Evolutionary conservation across 352 stramenopile genomes (phyloP).

Genomic region (Phytopythium boreale): DNA sequence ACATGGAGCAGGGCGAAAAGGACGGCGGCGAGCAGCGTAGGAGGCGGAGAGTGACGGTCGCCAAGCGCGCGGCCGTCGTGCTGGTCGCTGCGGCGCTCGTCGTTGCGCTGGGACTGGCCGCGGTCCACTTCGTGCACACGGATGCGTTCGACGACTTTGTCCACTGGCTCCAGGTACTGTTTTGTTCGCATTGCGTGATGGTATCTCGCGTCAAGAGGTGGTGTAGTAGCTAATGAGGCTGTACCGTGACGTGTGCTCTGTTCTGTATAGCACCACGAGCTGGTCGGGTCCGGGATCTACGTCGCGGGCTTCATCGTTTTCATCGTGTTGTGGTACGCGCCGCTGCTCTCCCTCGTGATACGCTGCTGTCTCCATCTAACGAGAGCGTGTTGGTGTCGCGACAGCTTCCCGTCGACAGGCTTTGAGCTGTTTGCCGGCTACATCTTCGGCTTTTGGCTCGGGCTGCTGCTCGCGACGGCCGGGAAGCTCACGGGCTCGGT

Average conservation of each 20-base stretch:
- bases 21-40: neutral
- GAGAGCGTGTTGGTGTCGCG: neutral
- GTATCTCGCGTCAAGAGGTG: too few species aligned
- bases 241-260: too few species aligned
- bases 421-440: slow-evolving; percentile 80
- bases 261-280: slow-evolving; percentile 22
- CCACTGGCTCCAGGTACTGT: slow-evolving; percentile 49
- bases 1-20: neutral
- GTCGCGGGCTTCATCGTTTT: slow-evolving; percentile 40
- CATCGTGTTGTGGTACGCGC: slow-evolving; percentile 43
- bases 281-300: slow-evolving; percentile 42
- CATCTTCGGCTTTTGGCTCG: slow-evolving; percentile 77
- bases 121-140: slow-evolving; percentile 38
- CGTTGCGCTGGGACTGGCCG: slow-evolving; percentile 18
- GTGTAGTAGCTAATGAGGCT: too few species aligned
- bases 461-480: slow-evolving; percentile 48
- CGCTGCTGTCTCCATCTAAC: neutral
- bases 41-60: neutral
- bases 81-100: slow-evolving; percentile 16
- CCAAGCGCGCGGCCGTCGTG: slow-evolving; percentile 12
- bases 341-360: neutral
- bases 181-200: too few species aligned
- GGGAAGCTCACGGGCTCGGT: slow-evolving; percentile 72
- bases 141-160: slow-evolving; percentile 46
- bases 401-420: slow-evolving; percentile 66